A percentile compares a stretch with the other conserved stretches of the same genome.
Evolutionary conservation across 2,329 filamentous ascomycete species (phyloP).

Genomic region (Cladosporium cucumerinum): DNA sequence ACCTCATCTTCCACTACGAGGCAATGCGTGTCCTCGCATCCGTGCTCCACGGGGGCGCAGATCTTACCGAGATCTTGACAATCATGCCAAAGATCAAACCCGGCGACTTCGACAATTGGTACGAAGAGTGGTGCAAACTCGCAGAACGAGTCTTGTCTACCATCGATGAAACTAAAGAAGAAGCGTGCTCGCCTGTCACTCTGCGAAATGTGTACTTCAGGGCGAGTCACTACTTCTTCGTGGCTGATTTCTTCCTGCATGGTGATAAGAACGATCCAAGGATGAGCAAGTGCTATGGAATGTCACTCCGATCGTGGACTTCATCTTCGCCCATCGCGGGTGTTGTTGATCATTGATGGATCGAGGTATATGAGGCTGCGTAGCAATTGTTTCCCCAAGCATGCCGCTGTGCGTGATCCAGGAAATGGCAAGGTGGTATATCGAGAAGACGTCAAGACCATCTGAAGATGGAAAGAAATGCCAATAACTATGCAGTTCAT

Average conservation of each 20-base stretch:
- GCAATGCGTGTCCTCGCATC: constrained; percentile 15
- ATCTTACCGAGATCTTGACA: constrained; percentile 8
- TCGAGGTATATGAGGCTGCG: too few relatives aligned
- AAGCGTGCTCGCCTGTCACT: constrained; percentile 1
- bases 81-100: constrained; percentile 18
- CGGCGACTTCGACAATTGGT: constrained; percentile 19
- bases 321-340: constrained; percentile 21
- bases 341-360: neutral
- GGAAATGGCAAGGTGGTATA: too few relatives aligned
- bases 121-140: constrained; percentile 15
- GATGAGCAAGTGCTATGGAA: constrained; percentile 40
- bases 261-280: constrained; percentile 42
- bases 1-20: constrained; percentile 22
- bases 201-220: constrained; percentile 31
- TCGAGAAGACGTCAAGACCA: too few relatives aligned
- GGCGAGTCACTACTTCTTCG: constrained; percentile 44
- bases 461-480: too few relatives aligned
- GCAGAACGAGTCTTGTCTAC: constrained; percentile 18
- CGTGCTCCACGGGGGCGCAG: constrained; percentile 14
- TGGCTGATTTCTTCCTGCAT: constrained; percentile 44
- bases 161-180: constrained; percentile 15
- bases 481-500: too few relatives aligned
- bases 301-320: constrained; percentile 34
- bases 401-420: neutral
- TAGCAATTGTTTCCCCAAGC: neutral